Evolutionary conservation across 768 basidiomycete species (phyloP).

Genomic region (Vararia minispora): DNA sequence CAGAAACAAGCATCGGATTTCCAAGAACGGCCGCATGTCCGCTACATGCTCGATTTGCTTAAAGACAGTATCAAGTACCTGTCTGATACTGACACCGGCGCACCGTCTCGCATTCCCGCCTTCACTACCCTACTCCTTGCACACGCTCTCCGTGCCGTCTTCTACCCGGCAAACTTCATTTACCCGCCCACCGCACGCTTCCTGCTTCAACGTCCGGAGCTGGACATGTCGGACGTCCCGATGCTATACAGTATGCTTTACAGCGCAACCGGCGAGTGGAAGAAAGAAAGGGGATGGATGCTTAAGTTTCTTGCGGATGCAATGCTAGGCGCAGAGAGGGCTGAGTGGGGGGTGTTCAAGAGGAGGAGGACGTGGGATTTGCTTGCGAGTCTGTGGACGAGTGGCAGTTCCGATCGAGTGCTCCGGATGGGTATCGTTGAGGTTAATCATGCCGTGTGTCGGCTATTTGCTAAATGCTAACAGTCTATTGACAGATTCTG

Average conservation of each 20-base stretch:
- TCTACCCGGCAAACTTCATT: conserved; percentile 80
- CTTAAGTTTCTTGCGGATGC: conserved; percentile 74
- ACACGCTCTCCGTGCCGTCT: conserved; percentile 72
- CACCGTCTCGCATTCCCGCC: conserved; percentile 53
- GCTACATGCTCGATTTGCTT: conserved; percentile 59
- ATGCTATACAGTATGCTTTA: conserved; percentile 87
- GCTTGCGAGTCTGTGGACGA: conserved; percentile 72
- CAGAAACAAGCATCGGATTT: conserved; percentile 48
- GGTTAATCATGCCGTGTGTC: conserved; percentile 25
- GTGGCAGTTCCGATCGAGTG: conserved; percentile 38
- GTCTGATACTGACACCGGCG: conserved; percentile 21
- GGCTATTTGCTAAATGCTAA: background rate
- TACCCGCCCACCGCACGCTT: conserved; percentile 83
- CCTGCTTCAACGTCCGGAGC: conserved; percentile 76
- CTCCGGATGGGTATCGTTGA: conserved; percentile 56
- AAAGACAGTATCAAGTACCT: conserved; percentile 43
- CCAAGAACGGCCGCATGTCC: conserved; percentile 66
- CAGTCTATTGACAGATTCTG: conserved; percentile 38
- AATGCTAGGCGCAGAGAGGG: conserved; percentile 40
- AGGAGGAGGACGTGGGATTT: conserved; percentile 85
- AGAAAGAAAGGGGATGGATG: conserved; percentile 86
- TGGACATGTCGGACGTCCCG: conserved; percentile 79
- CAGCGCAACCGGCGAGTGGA: conserved; percentile 69
- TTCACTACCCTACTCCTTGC: conserved; percentile 73
- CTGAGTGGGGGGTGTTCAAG: conserved; percentile 76